Base-by-base conservation (phyloP, 768 basidiomycete species). In the Leucosporidium creatinivorum region DNA sequence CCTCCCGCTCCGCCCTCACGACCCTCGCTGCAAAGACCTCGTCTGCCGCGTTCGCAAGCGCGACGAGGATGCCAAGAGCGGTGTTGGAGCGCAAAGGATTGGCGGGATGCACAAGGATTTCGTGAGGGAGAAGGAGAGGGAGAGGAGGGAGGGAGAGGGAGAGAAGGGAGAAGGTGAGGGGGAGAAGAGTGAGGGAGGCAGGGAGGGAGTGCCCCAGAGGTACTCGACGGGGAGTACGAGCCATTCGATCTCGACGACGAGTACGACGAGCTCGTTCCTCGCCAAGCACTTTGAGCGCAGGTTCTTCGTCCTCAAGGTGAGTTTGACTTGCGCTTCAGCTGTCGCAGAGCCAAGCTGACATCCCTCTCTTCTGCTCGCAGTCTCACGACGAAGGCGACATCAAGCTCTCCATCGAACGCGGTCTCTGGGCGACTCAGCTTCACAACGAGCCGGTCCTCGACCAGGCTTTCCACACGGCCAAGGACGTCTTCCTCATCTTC, bases 361-460 rank as follows among this genome's bases (percentile, higher is more conserved):
- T 23, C 39, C 8, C 39, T 33, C 21, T 30, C 31, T 23, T 1
- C 12, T 1, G 4, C 15, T 10, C 33, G 36, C 57, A 58, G 57
- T n/a, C 62, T 36, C 72, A 72, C 58, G 59, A 68, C 44, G 73
- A 76, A 56, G 74, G 60, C 21, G 77, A 77, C 47, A 61, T 77
- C 25, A 60, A 67, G 12, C 59, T 72, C 8, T 74, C 74, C 0
- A 85, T 90, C 30, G 81, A 87, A 76, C 83, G 83, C 19, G 88
- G 89, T 1, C 63, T 89, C 2, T 97, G 94, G 94, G 88, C 89
- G 55, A 97, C 93, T 1, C 94, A 98, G 79, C 83, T 81, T 73
- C 75, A 75, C 62, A 75, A 76, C 62, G 74, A 75, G 61, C 85
- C 85, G 13, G 85, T 94, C 58, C 81, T 96, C 21, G 92, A 97